These are phyloP conservation scores for Pyrenophora graminea DNA, from an alignment of 2,329 filamentous ascomycete genomes.

Conservation along the genomic window DNA sequence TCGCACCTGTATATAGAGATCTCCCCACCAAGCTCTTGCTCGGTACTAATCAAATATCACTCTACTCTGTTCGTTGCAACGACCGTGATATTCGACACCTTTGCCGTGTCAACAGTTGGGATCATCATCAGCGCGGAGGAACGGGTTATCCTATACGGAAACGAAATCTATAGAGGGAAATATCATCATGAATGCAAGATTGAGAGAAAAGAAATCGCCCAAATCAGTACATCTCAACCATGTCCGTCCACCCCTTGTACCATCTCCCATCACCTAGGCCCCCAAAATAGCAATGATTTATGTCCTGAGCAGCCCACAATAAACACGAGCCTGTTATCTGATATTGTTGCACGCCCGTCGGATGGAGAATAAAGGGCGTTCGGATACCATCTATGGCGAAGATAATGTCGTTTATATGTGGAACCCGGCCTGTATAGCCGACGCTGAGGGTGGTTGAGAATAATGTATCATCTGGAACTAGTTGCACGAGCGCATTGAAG, in stretches of 20 bases:
- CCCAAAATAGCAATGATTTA: conserved; percentile 1
- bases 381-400: background rate
- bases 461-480: background rate
- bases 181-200: too few relatives aligned
- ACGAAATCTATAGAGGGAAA: too few relatives aligned
- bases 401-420: background rate
- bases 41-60: too few relatives aligned
- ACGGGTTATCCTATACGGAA: too few relatives aligned
- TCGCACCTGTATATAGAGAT: too few relatives aligned
- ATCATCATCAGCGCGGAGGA: too few relatives aligned
- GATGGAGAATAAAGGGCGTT: background rate
- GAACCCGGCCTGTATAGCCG: background rate
- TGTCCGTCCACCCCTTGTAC: background rate
- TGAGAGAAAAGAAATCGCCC: background rate
- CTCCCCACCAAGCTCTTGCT: too few relatives aligned
- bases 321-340: background rate
- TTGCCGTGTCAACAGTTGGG: too few relatives aligned
- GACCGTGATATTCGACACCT: too few relatives aligned
- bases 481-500: background rate
- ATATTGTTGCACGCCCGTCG: background rate
- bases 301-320: conserved; percentile 11
- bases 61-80: too few relatives aligned
- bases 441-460: background rate
- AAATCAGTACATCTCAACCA: background rate
- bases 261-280: too few relatives aligned